Conservation (phyloP, 2,329 filamentous ascomycete genomes). For the Uncinocarpus reesii region DNA sequence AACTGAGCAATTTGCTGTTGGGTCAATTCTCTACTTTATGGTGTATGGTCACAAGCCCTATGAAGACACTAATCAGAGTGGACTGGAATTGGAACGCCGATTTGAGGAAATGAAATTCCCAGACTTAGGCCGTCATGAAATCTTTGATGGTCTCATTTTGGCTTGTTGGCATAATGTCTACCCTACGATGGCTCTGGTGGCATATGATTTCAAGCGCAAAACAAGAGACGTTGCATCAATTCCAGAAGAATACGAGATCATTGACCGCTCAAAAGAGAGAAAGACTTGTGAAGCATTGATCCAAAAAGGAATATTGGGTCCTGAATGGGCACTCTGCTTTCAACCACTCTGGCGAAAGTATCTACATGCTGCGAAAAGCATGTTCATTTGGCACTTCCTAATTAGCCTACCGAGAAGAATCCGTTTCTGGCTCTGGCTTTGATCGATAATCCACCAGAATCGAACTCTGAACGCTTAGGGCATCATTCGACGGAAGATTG, state of each 20-base stretch:
- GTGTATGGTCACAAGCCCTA: conserved; percentile 19
- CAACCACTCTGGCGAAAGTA: conserved; percentile 12
- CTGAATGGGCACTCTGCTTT: conserved; percentile 11
- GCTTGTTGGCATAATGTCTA: conserved; percentile 19
- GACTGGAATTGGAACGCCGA: conserved; percentile 10
- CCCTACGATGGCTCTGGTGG: conserved; percentile 19
- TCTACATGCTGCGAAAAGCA: conserved; percentile 6
- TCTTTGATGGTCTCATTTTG: conserved; percentile 18
- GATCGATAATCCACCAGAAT: background rate
- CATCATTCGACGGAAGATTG: no score
- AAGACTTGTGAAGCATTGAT: conserved; percentile 12
- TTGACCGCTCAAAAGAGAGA: conserved; percentile 10
- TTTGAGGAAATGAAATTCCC: conserved; percentile 18
- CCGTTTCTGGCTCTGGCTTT: conserved; percentile 1
- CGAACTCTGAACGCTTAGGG: no score
- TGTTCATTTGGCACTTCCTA: background rate
- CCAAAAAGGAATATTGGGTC: conserved; percentile 12
- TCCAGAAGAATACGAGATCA: conserved; percentile 13
- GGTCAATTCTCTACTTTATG: conserved; percentile 20
- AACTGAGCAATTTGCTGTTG: conserved; percentile 19
- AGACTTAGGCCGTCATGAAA: conserved; percentile 16
- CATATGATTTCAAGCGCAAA: conserved; percentile 19
- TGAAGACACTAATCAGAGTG: conserved; percentile 9
- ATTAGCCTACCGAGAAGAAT: background rate
- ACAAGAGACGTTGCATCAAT: conserved; percentile 14